Evolutionary conservation across 495 filamentous ascomycete species (phyloP).

Genomic region (Sporormia fimetaria): DNA sequence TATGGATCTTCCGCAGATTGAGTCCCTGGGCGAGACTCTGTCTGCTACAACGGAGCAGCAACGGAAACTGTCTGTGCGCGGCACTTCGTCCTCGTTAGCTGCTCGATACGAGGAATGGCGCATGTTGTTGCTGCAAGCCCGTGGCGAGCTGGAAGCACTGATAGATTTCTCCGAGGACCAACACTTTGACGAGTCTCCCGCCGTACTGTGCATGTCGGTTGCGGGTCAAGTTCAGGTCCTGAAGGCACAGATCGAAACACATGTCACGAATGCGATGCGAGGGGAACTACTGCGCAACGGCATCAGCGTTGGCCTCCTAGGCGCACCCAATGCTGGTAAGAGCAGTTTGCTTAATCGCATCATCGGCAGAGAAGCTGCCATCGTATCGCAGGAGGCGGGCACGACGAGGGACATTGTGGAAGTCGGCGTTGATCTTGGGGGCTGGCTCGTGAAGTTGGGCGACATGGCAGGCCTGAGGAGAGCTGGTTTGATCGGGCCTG

Average conservation of each 20-base stretch:
- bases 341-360: constrained; percentile 84
- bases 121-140: constrained; percentile 59
- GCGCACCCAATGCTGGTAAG: constrained; percentile 91
- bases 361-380: constrained; percentile 87
- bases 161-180: constrained; percentile 98
- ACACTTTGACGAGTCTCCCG: constrained; percentile 83
- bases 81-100: constrained; percentile 57
- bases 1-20: constrained; percentile 83
- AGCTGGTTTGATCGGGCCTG: constrained; percentile 17
- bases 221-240: constrained; percentile 50
- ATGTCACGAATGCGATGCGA: constrained; percentile 64
- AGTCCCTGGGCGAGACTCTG: constrained; percentile 77
- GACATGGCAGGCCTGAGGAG: constrained; percentile 80
- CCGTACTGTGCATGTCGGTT: constrained; percentile 57
- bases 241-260: constrained; percentile 47
- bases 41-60: constrained; percentile 89
- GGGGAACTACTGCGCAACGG: constrained; percentile 80
- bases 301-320: constrained; percentile 74
- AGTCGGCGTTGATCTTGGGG: constrained; percentile 78
- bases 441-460: constrained; percentile 77
- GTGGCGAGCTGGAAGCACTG: constrained; percentile 85
- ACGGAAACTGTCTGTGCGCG: constrained; percentile 71
- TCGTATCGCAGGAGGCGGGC: constrained; percentile 82
- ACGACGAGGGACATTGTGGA: constrained; percentile 93
- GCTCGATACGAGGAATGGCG: constrained; percentile 80